These are phyloP conservation scores for Boletellus sp. DNA, from an alignment of 768 basidiomycete species.

Conservation along the genomic window DNA sequence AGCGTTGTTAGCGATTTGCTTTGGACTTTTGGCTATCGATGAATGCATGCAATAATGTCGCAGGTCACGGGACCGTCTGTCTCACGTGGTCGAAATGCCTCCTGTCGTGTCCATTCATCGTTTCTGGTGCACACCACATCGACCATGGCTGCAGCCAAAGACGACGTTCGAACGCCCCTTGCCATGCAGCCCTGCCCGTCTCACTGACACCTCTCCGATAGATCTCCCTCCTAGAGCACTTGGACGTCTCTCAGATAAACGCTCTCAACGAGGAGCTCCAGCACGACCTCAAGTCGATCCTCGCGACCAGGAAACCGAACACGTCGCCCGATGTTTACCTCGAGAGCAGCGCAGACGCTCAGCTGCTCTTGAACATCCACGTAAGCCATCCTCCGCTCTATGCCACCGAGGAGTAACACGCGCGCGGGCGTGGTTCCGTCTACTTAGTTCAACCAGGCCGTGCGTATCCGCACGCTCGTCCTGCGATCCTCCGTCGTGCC, in stretches of 20 bases:
- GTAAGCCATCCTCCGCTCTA: constrained; percentile 37
- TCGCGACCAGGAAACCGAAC: constrained; percentile 44
- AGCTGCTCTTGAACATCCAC: constrained; percentile 64
- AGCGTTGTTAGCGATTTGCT: not conserved
- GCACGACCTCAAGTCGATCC: constrained; percentile 52
- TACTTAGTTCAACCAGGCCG: constrained; percentile 65
- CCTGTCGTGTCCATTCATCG: constrained; percentile 7
- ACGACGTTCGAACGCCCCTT: constrained; percentile 26
- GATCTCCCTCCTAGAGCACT: constrained; percentile 53
- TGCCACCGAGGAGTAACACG: not conserved
- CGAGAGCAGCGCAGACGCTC: constrained; percentile 69
- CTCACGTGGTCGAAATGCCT: constrained; percentile 3
- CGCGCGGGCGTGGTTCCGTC: not conserved
- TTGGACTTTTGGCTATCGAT: constrained; percentile 16
- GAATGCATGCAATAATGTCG: not conserved
- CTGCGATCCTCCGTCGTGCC: constrained; percentile 38
- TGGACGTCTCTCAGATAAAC: constrained; percentile 58
- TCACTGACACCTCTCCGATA: constrained; percentile 22
- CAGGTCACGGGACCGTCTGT: too few relatives aligned
- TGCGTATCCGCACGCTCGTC: constrained; percentile 58
- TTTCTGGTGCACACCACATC: not conserved
- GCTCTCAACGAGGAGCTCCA: constrained; percentile 63
- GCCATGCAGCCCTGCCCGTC: not conserved
- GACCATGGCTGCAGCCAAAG: constrained; percentile 24
- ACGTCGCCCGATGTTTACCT: constrained; percentile 42